Evolutionary conservation across 805 yeast species (phyloP), one percentile per base, ranked within the genome.

Genomic region (Cyberlindnera suaveolens): DNA sequence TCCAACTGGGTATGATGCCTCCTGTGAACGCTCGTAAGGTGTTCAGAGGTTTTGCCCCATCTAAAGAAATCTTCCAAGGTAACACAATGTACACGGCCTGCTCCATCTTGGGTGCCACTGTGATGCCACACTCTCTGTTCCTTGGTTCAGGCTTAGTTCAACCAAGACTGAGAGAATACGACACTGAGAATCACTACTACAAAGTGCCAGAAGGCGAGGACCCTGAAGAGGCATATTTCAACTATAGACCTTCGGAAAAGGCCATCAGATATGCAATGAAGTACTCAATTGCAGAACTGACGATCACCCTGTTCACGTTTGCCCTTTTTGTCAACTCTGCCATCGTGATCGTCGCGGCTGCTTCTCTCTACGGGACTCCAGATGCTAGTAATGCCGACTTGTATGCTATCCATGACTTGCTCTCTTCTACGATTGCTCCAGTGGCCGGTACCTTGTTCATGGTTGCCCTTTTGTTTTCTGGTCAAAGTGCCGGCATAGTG

Each of bases 81-180:
- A 72, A 75, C 56, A 91, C 95, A 5, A 66, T 85, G 36, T 85
- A 81, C 54, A 67, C 83, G 34, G 80, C 90, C 20, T 73, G 88
- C 49, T 93, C 95, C 10, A 84, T 88, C 46, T 70, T 88, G 38
- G 96, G 96, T 45, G 96, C 96, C 13, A 88, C 96, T 0, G 96
- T 88, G 19, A 88, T 88, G 96, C 96, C 96, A 5, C 96, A 88
- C 60, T 81, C 90, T 2, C 67, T 88, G 37, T 88, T 85, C 58
- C 67, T 88, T 42, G 96, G 96, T 0, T 82, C 91, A 0, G 95
- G 89, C 13, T 68, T 87, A 43, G 96, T 87, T 9, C 95, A 88
- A 62, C 87, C 95, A 18, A 71, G 96, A 49, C 67, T 88, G 36
- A 73, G 78, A 55, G 95, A 87, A 36, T 88, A 65, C 56, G 96